Evolutionary conservation across 1,284 basidiomycete species (phyloP).

Genomic region (Malassezia brasiliensis): DNA sequence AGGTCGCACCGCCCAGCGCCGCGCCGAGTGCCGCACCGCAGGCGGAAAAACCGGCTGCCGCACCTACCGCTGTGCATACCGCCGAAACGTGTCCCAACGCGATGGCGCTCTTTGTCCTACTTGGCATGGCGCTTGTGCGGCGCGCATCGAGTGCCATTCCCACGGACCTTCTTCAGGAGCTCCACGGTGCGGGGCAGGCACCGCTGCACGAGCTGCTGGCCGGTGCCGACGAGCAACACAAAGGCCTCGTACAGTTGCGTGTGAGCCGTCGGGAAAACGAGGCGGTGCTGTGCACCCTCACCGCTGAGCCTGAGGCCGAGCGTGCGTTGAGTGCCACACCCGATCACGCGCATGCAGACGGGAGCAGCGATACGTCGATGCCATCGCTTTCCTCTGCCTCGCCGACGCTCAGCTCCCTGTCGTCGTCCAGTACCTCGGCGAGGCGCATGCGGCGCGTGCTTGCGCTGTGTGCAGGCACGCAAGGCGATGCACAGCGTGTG

Average conservation of each 20-base stretch:
- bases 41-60: no score
- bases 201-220: background rate
- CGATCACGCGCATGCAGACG: background rate
- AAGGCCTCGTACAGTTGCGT: conserved; percentile 1
- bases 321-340: background rate
- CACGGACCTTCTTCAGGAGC: conserved; percentile 1
- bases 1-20: no score
- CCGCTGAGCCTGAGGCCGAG: background rate
- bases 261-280: background rate
- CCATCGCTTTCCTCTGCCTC: conserved; percentile 15
- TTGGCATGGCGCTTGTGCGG: background rate
- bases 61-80: no score
- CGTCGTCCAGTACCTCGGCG: background rate
- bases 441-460: conserved; percentile 11
- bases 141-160: background rate
- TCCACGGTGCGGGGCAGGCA: background rate
- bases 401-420: conserved; percentile 10
- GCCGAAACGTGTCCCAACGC: background rate
- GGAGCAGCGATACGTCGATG: conserved; percentile 14
- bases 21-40: no score
- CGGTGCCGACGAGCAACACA: background rate
- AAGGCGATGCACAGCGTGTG: background rate
- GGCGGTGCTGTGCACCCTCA: background rate
- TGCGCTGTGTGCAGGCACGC: background rate
- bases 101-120: background rate